Conservation (phyloP, 805 yeast genomes). For the Jamesozyma spencerorum region DNA sequence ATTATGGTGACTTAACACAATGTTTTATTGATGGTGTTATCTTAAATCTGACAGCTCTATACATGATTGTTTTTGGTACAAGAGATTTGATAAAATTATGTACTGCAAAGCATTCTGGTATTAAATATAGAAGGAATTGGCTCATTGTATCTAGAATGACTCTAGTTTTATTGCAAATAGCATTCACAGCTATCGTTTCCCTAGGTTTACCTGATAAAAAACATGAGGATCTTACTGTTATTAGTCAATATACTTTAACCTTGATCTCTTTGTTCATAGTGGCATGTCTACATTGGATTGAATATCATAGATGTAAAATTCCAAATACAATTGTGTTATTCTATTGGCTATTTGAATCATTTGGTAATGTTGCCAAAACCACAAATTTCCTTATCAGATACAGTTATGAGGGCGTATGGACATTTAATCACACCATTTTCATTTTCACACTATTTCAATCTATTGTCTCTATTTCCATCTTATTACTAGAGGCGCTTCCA, state of each 20-base stretch:
- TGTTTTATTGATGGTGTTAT: constrained; percentile 50
- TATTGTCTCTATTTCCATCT: constrained; percentile 25
- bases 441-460: constrained; percentile 29
- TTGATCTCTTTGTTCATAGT: constrained; percentile 41
- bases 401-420: constrained; percentile 23
- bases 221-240: constrained; percentile 13
- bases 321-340: constrained; percentile 61
- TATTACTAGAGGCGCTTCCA: constrained; percentile 34
- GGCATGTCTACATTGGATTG: constrained; percentile 54
- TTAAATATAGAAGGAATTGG: constrained; percentile 35
- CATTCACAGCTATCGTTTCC: constrained; percentile 22
- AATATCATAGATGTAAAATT: constrained; percentile 54
- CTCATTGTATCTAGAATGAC: constrained; percentile 28
- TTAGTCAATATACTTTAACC: constrained; percentile 22
- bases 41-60: constrained; percentile 34
- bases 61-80: constrained; percentile 37
- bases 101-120: constrained; percentile 17
- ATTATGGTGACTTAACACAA: constrained; percentile 47
- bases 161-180: constrained; percentile 28
- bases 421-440: constrained; percentile 20
- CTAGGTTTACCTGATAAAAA: constrained; percentile 14
- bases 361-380: constrained; percentile 41
- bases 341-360: constrained; percentile 59
- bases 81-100: constrained; percentile 28
- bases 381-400: constrained; percentile 32